Evolutionary conservation across 2,329 filamentous ascomycete genomes (phyloP).

Genomic region (Clarireedia monteithiana): DNA sequence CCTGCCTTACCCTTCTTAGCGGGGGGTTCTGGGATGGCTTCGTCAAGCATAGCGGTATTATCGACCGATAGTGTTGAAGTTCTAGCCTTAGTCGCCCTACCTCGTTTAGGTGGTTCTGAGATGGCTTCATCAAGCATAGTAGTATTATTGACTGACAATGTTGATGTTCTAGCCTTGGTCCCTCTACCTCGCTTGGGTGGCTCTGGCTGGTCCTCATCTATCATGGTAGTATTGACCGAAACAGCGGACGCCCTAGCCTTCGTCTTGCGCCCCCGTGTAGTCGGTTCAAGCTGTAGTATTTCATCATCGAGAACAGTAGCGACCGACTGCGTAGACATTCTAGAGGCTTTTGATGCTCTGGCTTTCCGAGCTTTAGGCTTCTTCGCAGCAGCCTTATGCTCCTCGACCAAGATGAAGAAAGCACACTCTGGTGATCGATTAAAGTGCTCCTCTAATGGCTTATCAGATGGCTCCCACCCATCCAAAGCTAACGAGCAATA

Average conservation of each 20-base stretch:
- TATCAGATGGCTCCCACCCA: slow-evolving; percentile 89
- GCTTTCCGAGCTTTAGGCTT: slow-evolving; percentile 45
- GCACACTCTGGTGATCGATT: slow-evolving; percentile 70
- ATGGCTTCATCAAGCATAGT: too few relatives aligned
- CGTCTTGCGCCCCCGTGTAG: too few relatives aligned
- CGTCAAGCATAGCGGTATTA: not conserved
- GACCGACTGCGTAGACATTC: slow-evolving; percentile 52
- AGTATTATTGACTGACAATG: too few relatives aligned
- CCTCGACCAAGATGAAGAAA: slow-evolving; percentile 67
- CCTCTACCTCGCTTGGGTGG: not conserved
- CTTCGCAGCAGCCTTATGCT: slow-evolving; percentile 43
- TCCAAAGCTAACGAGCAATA: slow-evolving; percentile 88
- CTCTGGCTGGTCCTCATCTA: not conserved
- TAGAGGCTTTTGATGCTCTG: slow-evolving; percentile 61
- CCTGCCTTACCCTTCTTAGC: too few relatives aligned
- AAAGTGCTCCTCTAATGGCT: slow-evolving; percentile 83
- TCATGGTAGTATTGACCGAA: too few relatives aligned
- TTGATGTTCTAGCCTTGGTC: not conserved
- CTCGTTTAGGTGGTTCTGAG: slow-evolving; percentile 37
- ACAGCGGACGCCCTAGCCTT: too few relatives aligned
- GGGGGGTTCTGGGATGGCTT: too few relatives aligned
- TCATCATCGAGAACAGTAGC: slow-evolving; percentile 43
- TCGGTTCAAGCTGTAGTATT: too few relatives aligned
- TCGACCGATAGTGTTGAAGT: slow-evolving; percentile 47
- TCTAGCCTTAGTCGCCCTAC: slow-evolving; percentile 58